Base-by-base conservation (phyloP, 495 filamentous ascomycete genomes). In the Penicillium cataractarum region DNA sequence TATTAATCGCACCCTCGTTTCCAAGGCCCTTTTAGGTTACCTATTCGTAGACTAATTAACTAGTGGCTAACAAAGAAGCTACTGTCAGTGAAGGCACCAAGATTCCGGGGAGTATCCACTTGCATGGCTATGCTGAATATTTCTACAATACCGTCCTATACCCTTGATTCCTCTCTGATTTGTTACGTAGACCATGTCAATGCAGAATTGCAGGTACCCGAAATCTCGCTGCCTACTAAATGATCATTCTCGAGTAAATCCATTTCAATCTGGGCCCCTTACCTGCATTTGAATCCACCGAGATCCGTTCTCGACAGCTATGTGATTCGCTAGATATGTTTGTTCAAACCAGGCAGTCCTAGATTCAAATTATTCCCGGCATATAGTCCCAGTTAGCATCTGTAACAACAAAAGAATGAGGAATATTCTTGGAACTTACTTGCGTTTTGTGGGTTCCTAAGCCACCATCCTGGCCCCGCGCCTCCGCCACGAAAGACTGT, bases 81-180 rank as follows among this genome's bases (percentile, higher is more conserved):
- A 26, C 31, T 35, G 24, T 29, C n/a, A 46, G 24, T 21, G 19
- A 58, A 65, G 63, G 63, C 63, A 62, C 12, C 63, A 58, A 57
- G 42, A 60, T 63, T 55, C 51, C 29, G 53, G 63, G 54, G 58
- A 58, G 19, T 22, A 44, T 61, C 60, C 63, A 62, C 55, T 22
- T 50, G 7, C 31, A 29, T 37, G 55, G 55, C 55, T 56, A 57
- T 65, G 61, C 51, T 52, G 12, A 32, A 60, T 40, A 26, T n/a
- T 21, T 27, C 10, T 40, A 31, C 19, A 21, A 3, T 37, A 1
- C 17, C n/a, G n/a, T 42, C 39, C 1, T n/a, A 7, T 4, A 10
- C 31, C 31, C 31, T 10, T 35, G 33, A 35, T 35, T 13, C 21
- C n/a, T 12, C 42, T 46, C 42, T 46, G 42, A 24, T 46, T 46